Evolutionary conservation across 495 filamentous ascomycete genomes (phyloP), one percentile per base, ranked within the genome.

Genomic region (Penicillium soppii): DNA sequence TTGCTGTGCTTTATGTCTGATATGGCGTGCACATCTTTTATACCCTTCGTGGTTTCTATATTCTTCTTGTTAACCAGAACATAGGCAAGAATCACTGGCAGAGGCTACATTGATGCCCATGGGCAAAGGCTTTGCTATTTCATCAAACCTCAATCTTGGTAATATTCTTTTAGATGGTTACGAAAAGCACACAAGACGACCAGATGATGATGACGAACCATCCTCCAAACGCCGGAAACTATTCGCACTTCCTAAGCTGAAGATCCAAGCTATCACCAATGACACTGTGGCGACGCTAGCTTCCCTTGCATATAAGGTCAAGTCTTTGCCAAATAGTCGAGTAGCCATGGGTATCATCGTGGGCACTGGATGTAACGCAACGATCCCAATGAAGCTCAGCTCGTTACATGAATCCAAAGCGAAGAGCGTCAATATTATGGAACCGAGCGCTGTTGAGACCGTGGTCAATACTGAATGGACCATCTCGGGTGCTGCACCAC

Each of bases 401-500:
- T 81, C 76, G 49, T 72, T 95, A 36, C 82, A 86, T 53, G 75
- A 79, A 23, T 78, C 71, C 54, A 92, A 92, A 58, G 69, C 73
- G 62, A 66, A 73, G 50, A 58, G 66, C 37, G 67, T 74, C 38
- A 63, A 58, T 43, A 47, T 64, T 22, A 73, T 66, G 60, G 53
- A 71, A 23, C 60, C 73, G 1, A 76, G 56, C 8, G 78, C 77
- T 3, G 72, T 82, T 32, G 74, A 83, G 50, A 86, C 91, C 3
- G 80, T 91, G 1, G 79, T 94, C 35, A 94, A 95, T 68, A 95
- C 90, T 1, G 90, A 95, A 67, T 91, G 86, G 87, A 88, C 86
- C 43, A 91, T 95, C 52, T 83, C 81, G 3, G 90, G 90, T 7
- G 81, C 88, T 3, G 78, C 82, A 8, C 76, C 78, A 13, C 85